Percentiles rank a stretch among this genome's conserved stretches.
These are phyloP conservation scores for Colletotrichum sublineola DNA, from an alignment of 2,329 filamentous ascomycete genomes.

Conservation along the genomic window DNA sequence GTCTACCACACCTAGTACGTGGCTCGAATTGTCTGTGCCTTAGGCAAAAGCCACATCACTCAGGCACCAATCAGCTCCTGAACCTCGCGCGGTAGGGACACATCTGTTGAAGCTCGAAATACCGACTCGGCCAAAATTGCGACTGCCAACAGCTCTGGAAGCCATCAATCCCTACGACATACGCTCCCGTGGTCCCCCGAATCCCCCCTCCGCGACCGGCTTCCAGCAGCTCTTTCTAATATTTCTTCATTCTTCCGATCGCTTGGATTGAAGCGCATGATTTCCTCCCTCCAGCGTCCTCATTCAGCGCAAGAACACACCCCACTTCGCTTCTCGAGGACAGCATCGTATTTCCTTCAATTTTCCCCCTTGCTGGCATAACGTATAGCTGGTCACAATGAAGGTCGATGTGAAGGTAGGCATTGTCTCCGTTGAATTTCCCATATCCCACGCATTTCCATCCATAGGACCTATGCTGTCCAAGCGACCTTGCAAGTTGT, in stretches of 20 bases:
- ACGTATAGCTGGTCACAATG: slow-evolving; percentile 35
- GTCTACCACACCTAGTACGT: slow-evolving; percentile 2
- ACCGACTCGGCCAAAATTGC: slow-evolving; percentile 42
- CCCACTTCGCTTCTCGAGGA: slow-evolving; percentile 40
- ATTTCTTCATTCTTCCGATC: background rate
- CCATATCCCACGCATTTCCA: background rate
- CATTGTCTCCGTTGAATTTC: background rate
- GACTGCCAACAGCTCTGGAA: slow-evolving; percentile 43
- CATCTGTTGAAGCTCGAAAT: slow-evolving; percentile 44
- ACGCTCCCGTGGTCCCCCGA: slow-evolving; percentile 25
- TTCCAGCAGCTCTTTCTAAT: slow-evolving; percentile 36
- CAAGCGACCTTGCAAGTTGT: slow-evolving; percentile 2
- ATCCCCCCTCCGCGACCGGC: slow-evolving; percentile 32
- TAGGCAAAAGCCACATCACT: slow-evolving; percentile 37
- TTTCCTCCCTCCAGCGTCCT: slow-evolving; percentile 15
- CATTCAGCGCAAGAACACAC: slow-evolving; percentile 31
- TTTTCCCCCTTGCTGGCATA: slow-evolving; percentile 37
- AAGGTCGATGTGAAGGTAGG: slow-evolving; percentile 44
- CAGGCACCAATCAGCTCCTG: slow-evolving; percentile 42
- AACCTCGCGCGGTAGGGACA: slow-evolving; percentile 43
- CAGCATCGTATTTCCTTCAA: slow-evolving; percentile 30
- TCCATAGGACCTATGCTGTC: slow-evolving; percentile 3
- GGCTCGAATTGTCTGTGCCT: slow-evolving; percentile 12
- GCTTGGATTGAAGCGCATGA: slow-evolving; percentile 29
- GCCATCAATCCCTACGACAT: slow-evolving; percentile 41